Evolutionary conservation across 106 monocot species (phyloP).

Genomic region (Alisma plantagoaquatica): DNA sequence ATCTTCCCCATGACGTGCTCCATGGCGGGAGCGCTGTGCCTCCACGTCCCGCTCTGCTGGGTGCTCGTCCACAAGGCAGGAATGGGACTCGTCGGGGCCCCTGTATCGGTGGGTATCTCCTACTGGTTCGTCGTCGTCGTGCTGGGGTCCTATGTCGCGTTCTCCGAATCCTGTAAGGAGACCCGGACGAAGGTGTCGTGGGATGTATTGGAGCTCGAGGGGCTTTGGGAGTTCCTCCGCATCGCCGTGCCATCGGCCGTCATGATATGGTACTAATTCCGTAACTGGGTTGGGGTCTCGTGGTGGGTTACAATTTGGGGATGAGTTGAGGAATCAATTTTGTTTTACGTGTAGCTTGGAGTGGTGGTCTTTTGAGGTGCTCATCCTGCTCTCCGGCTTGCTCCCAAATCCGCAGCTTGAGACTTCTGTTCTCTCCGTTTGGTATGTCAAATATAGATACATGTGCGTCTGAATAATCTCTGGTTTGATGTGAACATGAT

Average conservation of each 20-base stretch:
- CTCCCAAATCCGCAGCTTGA: no score
- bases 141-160: conserved; percentile 44
- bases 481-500: no score
- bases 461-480: background rate
- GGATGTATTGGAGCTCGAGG: conserved; percentile 26
- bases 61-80: conserved; percentile 36
- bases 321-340: background rate
- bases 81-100: conserved; percentile 44
- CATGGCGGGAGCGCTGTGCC: conserved; percentile 3
- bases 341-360: conserved; percentile 20
- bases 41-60: conserved; percentile 48
- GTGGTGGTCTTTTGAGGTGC: conserved; percentile 50
- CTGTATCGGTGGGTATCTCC: conserved; percentile 50
- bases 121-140: conserved; percentile 49
- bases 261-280: conserved; percentile 19
- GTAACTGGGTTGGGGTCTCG: background rate
- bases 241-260: conserved; percentile 19
- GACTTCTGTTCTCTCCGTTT: conserved; percentile 45
- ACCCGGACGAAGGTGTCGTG: conserved; percentile 35
- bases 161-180: conserved; percentile 35
- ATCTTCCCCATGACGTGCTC: conserved; percentile 11
- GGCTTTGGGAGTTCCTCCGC: conserved; percentile 8
- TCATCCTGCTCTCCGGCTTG: conserved; percentile 37
- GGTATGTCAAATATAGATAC: no score
- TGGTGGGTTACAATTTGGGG: background rate